Conservation (phyloP, 2,329 filamentous ascomycete species). For the Aspergillus luchuensis region DNA sequence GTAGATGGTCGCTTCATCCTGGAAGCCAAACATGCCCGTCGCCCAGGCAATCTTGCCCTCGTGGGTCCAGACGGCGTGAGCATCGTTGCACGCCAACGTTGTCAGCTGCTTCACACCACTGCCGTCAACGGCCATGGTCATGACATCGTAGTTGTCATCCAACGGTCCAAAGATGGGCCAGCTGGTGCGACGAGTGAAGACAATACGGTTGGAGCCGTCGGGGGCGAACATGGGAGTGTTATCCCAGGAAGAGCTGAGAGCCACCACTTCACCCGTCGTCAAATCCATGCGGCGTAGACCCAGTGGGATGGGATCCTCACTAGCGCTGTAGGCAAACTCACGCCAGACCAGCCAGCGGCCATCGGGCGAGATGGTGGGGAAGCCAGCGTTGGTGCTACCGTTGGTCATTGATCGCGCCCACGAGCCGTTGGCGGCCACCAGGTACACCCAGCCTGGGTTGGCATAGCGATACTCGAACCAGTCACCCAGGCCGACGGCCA, state of each 20-base stretch:
- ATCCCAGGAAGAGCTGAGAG: conserved; percentile 42
- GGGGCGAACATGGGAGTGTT: conserved; percentile 45
- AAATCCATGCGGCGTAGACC: conserved; percentile 36
- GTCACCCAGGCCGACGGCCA: conserved; percentile 43
- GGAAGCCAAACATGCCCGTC: conserved; percentile 49
- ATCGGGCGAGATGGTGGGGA: conserved; percentile 44
- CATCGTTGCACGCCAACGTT: conserved; percentile 43
- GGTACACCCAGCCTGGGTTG: background rate
- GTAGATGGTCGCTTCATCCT: conserved; percentile 44
- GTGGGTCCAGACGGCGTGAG: conserved; percentile 48
- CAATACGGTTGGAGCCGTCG: conserved; percentile 38
- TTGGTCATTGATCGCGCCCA: conserved; percentile 37
- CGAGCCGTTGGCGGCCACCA: conserved; percentile 21
- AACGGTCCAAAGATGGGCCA: conserved; percentile 22
- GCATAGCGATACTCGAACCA: conserved; percentile 43
- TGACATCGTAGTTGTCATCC: conserved; percentile 41
- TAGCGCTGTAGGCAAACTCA: conserved; percentile 27
- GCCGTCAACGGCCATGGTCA: conserved; percentile 46
- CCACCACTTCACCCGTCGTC: conserved; percentile 27
- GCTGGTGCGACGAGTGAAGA: conserved; percentile 42
- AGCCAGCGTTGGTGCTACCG: conserved; percentile 39
- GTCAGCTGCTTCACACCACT: conserved; percentile 39
- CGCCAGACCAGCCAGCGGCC: conserved; percentile 42
- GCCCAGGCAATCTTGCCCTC: conserved; percentile 47
- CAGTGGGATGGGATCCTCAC: conserved; percentile 16